Evolutionary conservation across 257 asterid species (phyloP), one percentile per base, ranked within the genome.

Genomic region (Datura wrightii): DNA sequence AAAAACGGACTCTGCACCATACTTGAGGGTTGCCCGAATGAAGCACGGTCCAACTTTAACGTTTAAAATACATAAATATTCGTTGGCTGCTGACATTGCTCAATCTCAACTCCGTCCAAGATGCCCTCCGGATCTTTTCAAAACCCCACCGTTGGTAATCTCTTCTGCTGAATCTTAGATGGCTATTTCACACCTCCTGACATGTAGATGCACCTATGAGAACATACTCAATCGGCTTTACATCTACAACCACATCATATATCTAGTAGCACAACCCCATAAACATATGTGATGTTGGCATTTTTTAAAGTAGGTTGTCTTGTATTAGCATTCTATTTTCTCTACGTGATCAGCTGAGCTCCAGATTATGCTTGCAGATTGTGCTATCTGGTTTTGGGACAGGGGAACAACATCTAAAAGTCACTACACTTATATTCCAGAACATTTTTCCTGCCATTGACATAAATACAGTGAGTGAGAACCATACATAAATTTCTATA

Each of bases 301-400:
- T 78, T 78, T 36, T 15, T 7, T 78, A 34, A 78, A 52, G 34
- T 78, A 31, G 46, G 18, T 63, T 84, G 76, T 16, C 82, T 55
- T 2, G 62, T 42, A 24, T 67, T 48, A 15, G 55, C 66, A 52
- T 9, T 78, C 15, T 56, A 15, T 53, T 66, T 58, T 42, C 34
- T 52, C 50, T 56, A 66, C 53, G 34, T 80, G 71, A 72, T 59
- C 36, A 18, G n/a, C 85, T 85, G 66, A 87, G 80, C 72, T 84
- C 41, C 53, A 56, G 74, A 56, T 80, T 86, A 44, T 79, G 46
- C 52, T 48, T 88, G 88, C 93, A 97, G 98, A 92, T 97, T 84
- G 98, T 97, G 79, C 96, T 97, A 19, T 95, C 98, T 85, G 99
- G 98, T 83, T 97, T 97, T 84, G 97, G 98, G 88, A 91, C 98